Conservation (phyloP, 371 early-diverging fungal species). For the Lichtheimia ramosa region DNA sequence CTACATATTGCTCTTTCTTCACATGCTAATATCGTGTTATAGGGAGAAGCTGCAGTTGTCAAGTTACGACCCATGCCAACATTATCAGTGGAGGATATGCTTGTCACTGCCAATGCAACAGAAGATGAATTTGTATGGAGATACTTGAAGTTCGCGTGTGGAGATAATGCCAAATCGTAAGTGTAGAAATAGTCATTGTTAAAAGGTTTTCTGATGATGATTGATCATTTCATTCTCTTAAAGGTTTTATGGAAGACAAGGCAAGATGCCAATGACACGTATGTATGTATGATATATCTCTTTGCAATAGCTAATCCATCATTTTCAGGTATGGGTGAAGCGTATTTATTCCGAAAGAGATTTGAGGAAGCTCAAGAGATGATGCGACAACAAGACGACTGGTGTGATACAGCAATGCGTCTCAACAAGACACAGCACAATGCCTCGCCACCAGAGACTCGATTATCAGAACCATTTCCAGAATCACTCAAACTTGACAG, state of each 20-base stretch:
- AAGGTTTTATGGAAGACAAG: slow-evolving; percentile 10
- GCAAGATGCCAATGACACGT: slow-evolving; percentile 37
- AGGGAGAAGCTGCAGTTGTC: slow-evolving; percentile 75
- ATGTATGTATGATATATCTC: slow-evolving; percentile 2
- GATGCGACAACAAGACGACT: slow-evolving; percentile 68
- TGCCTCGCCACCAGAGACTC: background rate
- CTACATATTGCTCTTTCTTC: no score
- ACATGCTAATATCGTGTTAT: no score
- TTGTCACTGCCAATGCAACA: slow-evolving; percentile 56
- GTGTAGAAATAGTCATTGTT: no score
- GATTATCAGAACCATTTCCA: slow-evolving; percentile 56
- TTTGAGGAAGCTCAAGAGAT: slow-evolving; percentile 60
- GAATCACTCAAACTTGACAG: slow-evolving; percentile 61
- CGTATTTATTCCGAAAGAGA: slow-evolving; percentile 65
- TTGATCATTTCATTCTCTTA: no score
- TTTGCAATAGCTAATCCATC: background rate
- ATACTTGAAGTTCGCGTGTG: slow-evolving; percentile 88
- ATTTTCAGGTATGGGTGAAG: slow-evolving; percentile 68
- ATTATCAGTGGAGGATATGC: slow-evolving; percentile 66
- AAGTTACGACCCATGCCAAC: slow-evolving; percentile 61
- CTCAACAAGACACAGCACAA: background rate
- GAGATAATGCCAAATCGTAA: slow-evolving; percentile 76
- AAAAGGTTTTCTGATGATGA: no score
- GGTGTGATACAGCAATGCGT: slow-evolving; percentile 65
- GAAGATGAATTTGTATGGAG: slow-evolving; percentile 59